Percentiles rank a stretch among this genome's conserved stretches.
These are phyloP conservation scores for Penicillium flavigenum DNA, from an alignment of 495 filamentous ascomycete genomes.

Conservation along the genomic window DNA sequence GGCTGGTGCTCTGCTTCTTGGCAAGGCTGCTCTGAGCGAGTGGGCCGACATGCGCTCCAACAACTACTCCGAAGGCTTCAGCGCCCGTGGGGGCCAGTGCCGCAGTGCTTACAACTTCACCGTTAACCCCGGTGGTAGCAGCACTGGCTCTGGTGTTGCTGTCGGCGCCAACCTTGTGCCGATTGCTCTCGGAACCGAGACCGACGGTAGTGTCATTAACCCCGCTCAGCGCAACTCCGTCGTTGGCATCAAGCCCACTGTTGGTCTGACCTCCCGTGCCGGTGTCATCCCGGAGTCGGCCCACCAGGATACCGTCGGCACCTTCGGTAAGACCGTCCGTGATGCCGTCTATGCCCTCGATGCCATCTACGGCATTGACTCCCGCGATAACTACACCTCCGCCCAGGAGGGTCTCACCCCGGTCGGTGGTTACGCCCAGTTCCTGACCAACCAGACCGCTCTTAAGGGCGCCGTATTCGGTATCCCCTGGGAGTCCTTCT, in stretches of 20 bases:
- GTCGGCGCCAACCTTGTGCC: slow-evolving; percentile 61
- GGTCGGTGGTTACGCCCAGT: slow-evolving; percentile 53
- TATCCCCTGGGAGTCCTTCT: slow-evolving; percentile 68
- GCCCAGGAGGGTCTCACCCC: slow-evolving; percentile 56
- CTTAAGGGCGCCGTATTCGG: slow-evolving; percentile 65
- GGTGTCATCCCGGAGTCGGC: slow-evolving; percentile 64
- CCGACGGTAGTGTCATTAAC: slow-evolving; percentile 71
- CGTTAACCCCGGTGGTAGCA: slow-evolving; percentile 64
- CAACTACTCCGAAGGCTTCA: slow-evolving; percentile 70
- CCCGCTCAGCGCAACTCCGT: slow-evolving; percentile 57
- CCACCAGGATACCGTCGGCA: slow-evolving; percentile 67
- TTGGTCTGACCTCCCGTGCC: slow-evolving; percentile 61
- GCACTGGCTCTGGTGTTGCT: slow-evolving; percentile 60
- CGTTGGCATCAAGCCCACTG: slow-evolving; percentile 67
- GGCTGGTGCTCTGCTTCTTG: slow-evolving; percentile 66
- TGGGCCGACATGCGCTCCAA: slow-evolving; percentile 75
- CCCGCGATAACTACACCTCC: slow-evolving; percentile 58
- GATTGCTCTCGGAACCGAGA: slow-evolving; percentile 71
- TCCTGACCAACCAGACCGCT: slow-evolving; percentile 49
- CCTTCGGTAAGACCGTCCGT: slow-evolving; percentile 62
- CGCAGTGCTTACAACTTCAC: slow-evolving; percentile 68
- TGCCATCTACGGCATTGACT: slow-evolving; percentile 62
- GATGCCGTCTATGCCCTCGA: slow-evolving; percentile 67
- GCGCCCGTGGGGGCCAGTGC: slow-evolving; percentile 62
- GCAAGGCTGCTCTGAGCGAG: slow-evolving; percentile 68